Percentiles rank a stretch among this genome's conserved stretches.
phyloP scores from a whole-genome alignment of 2,329 filamentous ascomycete genomes.

The Fonsecaea erecta region DNA sequence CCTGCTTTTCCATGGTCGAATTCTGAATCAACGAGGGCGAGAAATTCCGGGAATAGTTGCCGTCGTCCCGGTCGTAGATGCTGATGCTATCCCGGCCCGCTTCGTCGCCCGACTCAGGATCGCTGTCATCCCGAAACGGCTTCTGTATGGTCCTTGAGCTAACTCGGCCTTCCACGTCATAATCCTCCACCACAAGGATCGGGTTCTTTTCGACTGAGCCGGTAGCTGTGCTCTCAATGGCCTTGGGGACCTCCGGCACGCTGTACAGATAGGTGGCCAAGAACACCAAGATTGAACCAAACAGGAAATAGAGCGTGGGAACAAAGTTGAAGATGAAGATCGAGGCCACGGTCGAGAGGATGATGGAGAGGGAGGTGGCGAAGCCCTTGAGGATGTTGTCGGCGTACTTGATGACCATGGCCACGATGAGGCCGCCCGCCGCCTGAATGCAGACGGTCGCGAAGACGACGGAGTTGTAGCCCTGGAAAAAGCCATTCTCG shows the following conservation, averaged over 20 bases:
- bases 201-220: constrained; percentile 27
- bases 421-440: constrained; percentile 79
- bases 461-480: constrained; percentile 93
- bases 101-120: constrained; percentile 41
- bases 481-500: constrained; percentile 86
- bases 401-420: constrained; percentile 78
- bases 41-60: constrained; percentile 28
- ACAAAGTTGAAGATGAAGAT: constrained; percentile 80
- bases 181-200: constrained; percentile 27
- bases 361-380: constrained; percentile 86
- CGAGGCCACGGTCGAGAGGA: constrained; percentile 83
- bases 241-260: constrained; percentile 43
- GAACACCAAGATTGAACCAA: constrained; percentile 79
- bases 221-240: constrained; percentile 16
- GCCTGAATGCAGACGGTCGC: constrained; percentile 80
- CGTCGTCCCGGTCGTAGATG: constrained; percentile 27
- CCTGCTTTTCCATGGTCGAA: constrained; percentile 20
- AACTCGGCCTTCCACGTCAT: constrained; percentile 18
- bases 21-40: constrained; percentile 28
- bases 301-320: constrained; percentile 66
- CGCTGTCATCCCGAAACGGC: constrained; percentile 31
- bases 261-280: constrained; percentile 85
- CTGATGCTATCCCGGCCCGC: constrained; percentile 13
- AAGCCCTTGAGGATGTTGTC: constrained; percentile 94
- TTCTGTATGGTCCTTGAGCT: background rate